Base-by-base conservation (phyloP, 73 alveolate genomes). In the Paramecium caudatum region DNA sequence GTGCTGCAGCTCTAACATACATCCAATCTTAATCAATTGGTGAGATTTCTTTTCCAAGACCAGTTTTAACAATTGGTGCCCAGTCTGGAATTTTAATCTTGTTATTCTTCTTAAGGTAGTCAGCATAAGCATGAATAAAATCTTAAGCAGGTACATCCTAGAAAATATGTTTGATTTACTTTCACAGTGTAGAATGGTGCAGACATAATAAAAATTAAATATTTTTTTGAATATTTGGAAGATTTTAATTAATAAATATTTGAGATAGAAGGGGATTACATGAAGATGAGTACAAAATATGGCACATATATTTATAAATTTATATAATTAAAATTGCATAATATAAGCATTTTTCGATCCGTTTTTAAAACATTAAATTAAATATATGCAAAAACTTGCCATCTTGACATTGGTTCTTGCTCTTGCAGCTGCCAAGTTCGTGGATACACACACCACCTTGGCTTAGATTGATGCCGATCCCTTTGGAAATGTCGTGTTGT, bases 1-100 rank as follows among this genome's bases (percentile, higher is more conserved):
- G 91, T 10, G 99, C 97, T 9, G 99, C 99, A 23, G 99, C 98
- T 96, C 98, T 96, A 63, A 95, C 90, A 98, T 97, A 97, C 41
- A 97, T 94, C 98, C 98, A 97, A 96, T 97, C 99, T 32, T 92
- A 91, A 87, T 93, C 97, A 70, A 93, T 90, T 16, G 99, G 99
- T 74, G 98, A 98, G 90, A 96, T 93, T 55, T 95, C 97, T 82
- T 90, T 95, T 82, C 94, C 94, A 91, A 94, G 91, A 36, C 96
- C 97, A 68, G 99, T 94, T 95, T 96, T 97, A 65, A 94, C 98
- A 91, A 93, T 92, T 34, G 91, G 45, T 34, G 97, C 95, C 98
- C 98, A 97, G 90, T 97, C 98, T 37, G 99, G 99, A 80, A 97
- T 82, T 93, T 95, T 93, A 86, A 97, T 91, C 91, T 96, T 93